Percentiles rank a stretch among this genome's conserved stretches.
phyloP scores from a whole-genome alignment of 768 basidiomycete genomes.

The Dentipellis fragilis region DNA sequence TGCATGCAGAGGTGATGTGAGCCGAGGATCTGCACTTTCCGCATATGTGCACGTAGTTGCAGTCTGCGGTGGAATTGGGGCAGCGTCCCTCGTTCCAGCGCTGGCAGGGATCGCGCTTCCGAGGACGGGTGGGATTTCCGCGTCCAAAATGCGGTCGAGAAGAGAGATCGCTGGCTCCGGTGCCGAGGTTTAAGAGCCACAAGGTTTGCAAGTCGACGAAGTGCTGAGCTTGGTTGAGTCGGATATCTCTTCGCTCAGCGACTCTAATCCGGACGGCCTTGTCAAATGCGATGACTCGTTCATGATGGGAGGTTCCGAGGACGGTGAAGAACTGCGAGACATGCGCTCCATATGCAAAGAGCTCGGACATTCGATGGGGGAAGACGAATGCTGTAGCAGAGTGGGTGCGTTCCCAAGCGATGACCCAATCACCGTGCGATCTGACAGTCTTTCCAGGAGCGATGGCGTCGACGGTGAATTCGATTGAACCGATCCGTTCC shows the following conservation, averaged over 20 bases:
- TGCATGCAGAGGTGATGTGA: background rate
- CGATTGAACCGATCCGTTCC: background rate
- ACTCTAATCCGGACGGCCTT: conserved; percentile 19
- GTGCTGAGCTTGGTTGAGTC: conserved; percentile 17
- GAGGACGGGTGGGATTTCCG: background rate
- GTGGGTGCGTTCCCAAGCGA: conserved; percentile 13
- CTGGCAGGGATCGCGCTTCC: conserved; percentile 12
- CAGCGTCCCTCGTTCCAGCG: conserved; percentile 13
- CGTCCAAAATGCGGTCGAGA: background rate
- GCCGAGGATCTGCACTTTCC: background rate
- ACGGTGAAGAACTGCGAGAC: conserved; percentile 18
- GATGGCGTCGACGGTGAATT: background rate
- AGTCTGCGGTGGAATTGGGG: background rate
- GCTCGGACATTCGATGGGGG: conserved; percentile 18
- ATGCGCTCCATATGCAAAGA: conserved; percentile 17
- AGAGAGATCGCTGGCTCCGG: background rate
- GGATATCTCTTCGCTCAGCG: conserved; percentile 6
- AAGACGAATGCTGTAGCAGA: conserved; percentile 17
- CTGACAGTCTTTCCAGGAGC: background rate
- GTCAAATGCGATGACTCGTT: conserved; percentile 23
- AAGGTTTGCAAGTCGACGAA: conserved; percentile 8
- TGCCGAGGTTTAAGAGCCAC: background rate
- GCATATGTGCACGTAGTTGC: conserved; percentile 20
- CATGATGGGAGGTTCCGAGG: conserved; percentile 5
- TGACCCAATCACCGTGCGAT: conserved; percentile 16